Evolutionary conservation across 805 yeast genomes (phyloP).

Genomic region (Debaryomyces tyrocola): DNA sequence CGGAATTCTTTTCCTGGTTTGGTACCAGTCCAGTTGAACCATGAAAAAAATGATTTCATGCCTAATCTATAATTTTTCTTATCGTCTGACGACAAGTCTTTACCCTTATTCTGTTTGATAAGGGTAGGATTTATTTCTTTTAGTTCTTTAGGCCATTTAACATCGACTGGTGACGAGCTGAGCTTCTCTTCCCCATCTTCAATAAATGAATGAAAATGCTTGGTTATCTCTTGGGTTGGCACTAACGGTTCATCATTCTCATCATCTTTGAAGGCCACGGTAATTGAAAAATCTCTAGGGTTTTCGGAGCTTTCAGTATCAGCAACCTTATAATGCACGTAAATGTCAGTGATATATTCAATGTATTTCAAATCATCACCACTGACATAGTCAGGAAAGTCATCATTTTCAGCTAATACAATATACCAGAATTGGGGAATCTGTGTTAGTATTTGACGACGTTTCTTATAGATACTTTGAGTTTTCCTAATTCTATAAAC

Average conservation of each 20-base stretch:
- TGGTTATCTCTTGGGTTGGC: conserved; percentile 58
- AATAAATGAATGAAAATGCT: conserved; percentile 51
- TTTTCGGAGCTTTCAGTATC: conserved; percentile 22
- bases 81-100: conserved; percentile 46
- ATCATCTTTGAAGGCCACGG: conserved; percentile 52
- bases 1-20: conserved; percentile 78
- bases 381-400: conserved; percentile 75
- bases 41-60: conserved; percentile 83
- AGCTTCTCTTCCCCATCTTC: conserved; percentile 58
- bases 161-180: conserved; percentile 50
- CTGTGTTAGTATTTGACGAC: conserved; percentile 51
- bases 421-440: conserved; percentile 87
- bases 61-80: conserved; percentile 66
- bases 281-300: conserved; percentile 59
- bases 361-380: conserved; percentile 76
- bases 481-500: conserved; percentile 52
- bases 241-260: conserved; percentile 44
- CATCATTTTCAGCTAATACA: conserved; percentile 80
- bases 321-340: conserved; percentile 52
- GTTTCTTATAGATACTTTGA: conserved; percentile 54
- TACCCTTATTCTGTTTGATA: conserved; percentile 38
- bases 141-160: conserved; percentile 72
- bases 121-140: conserved; percentile 53
- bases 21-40: conserved; percentile 82
- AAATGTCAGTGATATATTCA: conserved; percentile 64